Evolutionary conservation across 2,329 filamentous ascomycete species (phyloP), one percentile per base, ranked within the genome.

Genomic region (Ophiostoma angusticollis): DNA sequence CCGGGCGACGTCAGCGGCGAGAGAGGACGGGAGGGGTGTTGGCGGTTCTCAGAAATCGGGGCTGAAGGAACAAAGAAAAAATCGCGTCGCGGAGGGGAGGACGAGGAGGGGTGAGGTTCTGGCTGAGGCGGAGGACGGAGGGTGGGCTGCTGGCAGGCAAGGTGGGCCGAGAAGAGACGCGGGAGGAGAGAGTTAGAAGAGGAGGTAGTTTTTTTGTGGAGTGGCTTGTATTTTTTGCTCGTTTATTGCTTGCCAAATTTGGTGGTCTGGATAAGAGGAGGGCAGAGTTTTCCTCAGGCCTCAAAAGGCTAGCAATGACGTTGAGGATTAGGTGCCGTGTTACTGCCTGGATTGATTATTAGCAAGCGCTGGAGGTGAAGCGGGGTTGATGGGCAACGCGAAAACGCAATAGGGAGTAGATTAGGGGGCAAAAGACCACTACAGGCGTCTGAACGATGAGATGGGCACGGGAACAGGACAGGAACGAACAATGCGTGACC

Each of bases 61-160:
- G 40, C 27, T 17, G 25, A 23, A 16, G 17, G 19, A 38, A 17
- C 11, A 5, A n/a, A 42, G 47, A 45, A 45, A 45, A 49, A 49
- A 48, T 22, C 41, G 37, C 41, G 41, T 40, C 41, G 41, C 49
- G 52, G 53, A 54, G 53, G 45, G 40, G 47, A 50, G 47, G 42
- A 44, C 46, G 47, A 47, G 46, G 47, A 49, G 44, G 41, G 31
- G 37, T 45, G 47, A 45, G 46, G 36, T 40, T 39, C 27, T 43
- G 44, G 41, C 47, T 43, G 35, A n/a, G n/a, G 41, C 39, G 38
- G 38, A 41, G 42, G 34, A 35, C 35, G 36, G 35, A 38, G 37
- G 39, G 39, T 39, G 39, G 39, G 33, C 29, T 39, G 29, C 22
- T 27, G 16, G 40, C 8, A 27, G 37, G 37, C 19, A 21, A 11